A percentile compares a stretch with the other conserved stretches of the same genome.
Evolutionary conservation across 768 basidiomycete genomes (phyloP).

Genomic region (Coprinopsis cinerea): DNA sequence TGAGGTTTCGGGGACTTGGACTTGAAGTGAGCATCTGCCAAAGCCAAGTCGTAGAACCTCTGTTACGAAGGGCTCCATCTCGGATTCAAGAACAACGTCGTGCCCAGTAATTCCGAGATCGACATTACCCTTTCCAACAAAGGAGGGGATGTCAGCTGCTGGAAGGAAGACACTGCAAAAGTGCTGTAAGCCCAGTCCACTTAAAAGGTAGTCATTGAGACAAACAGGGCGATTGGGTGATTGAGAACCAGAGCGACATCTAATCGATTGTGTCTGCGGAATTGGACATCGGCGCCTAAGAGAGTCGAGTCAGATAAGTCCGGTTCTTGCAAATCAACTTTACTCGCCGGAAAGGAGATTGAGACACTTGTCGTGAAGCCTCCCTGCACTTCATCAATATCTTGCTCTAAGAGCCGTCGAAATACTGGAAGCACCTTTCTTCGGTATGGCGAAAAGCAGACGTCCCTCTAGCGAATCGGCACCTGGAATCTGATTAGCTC

Average conservation of each 20-base stretch:
- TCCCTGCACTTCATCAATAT: constrained; percentile 40
- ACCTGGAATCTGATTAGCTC: constrained; percentile 32
- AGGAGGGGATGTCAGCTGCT: constrained; percentile 94
- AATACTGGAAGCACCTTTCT: constrained; percentile 65
- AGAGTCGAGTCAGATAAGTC: constrained; percentile 10
- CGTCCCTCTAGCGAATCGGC: constrained; percentile 79
- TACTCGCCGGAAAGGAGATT: constrained; percentile 81
- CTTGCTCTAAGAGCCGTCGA: constrained; percentile 1
- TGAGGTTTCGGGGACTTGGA: constrained; percentile 83
- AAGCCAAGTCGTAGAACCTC: constrained; percentile 84
- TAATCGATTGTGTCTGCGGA: constrained; percentile 77
- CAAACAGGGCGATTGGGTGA: constrained; percentile 89
- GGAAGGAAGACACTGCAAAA: constrained; percentile 89
- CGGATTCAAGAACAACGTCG: constrained; percentile 90
- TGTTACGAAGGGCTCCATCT: constrained; percentile 72
- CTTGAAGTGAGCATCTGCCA: constrained; percentile 84
- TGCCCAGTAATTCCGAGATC: constrained; percentile 97
- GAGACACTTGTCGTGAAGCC: constrained; percentile 87
- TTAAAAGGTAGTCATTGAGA: constrained; percentile 2
- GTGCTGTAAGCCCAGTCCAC: background rate
- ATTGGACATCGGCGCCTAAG: constrained; percentile 92
- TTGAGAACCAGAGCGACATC: constrained; percentile 95
- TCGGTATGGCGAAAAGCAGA: constrained; percentile 91
- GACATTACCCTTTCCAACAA: constrained; percentile 96
- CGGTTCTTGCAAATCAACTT: constrained; percentile 17